phyloP scores from a whole-genome alignment of 2,329 filamentous ascomycete species.

The Acarospora socialis region DNA sequence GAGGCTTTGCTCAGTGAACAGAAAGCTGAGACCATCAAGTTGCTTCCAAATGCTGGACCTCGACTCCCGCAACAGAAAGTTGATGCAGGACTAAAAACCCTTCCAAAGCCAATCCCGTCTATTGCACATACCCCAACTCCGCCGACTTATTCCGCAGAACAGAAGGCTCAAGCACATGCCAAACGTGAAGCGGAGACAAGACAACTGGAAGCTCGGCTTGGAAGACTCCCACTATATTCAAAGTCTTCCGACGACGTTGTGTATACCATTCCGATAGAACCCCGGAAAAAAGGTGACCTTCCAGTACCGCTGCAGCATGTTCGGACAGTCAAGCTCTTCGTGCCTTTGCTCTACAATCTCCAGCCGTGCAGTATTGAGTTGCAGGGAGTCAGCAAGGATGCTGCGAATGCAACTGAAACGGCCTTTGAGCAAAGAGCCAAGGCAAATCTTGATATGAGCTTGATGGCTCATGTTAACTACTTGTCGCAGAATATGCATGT shows the following conservation, averaged over 20 bases:
- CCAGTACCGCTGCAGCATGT: slow-evolving; percentile 47
- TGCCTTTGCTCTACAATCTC: slow-evolving; percentile 59
- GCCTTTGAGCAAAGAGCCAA: slow-evolving; percentile 39
- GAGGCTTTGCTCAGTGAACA: slow-evolving; percentile 55
- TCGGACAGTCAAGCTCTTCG: slow-evolving; percentile 50
- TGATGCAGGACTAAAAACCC: slow-evolving; percentile 1
- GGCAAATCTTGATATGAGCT: slow-evolving; percentile 43
- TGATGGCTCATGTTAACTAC: slow-evolving; percentile 65
- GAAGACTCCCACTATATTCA: slow-evolving; percentile 50
- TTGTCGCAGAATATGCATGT: slow-evolving; percentile 55
- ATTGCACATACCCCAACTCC: slow-evolving; percentile 30
- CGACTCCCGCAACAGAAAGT: not conserved
- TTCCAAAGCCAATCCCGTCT: slow-evolving; percentile 19
- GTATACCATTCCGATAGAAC: slow-evolving; percentile 57
- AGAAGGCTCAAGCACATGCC: slow-evolving; percentile 48
- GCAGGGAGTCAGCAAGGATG: slow-evolving; percentile 45
- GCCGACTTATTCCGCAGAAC: slow-evolving; percentile 43
- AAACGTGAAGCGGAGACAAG: slow-evolving; percentile 51
- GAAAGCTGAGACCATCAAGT: slow-evolving; percentile 58
- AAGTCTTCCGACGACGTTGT: slow-evolving; percentile 55
- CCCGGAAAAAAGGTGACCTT: slow-evolving; percentile 45
- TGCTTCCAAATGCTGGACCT: slow-evolving; percentile 42
- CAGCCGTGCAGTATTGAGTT: slow-evolving; percentile 52
- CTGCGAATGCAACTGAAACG: slow-evolving; percentile 49
- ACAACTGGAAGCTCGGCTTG: slow-evolving; percentile 63